Base-by-base conservation (phyloP, 441 rosid species). In the Euphorbia schlechtendalii region DNA sequence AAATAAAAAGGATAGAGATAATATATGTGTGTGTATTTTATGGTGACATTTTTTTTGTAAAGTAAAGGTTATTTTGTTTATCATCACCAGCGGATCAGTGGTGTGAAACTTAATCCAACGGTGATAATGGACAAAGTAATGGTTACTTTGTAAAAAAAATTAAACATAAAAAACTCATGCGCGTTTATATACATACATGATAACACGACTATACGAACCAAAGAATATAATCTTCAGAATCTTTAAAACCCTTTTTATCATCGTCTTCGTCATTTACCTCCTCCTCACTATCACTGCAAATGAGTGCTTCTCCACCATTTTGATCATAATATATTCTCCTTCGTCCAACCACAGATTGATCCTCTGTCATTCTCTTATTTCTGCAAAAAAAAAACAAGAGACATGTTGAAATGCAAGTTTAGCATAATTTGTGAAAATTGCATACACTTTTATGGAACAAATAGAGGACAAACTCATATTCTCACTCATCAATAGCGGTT, bases 321-420 rank as follows among this genome's bases (percentile, higher is more conserved):
- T 87, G 98, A 73, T 91, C 99, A 79, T 91, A 94, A 82, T 91
- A 91, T 41, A 94, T 94, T 75, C 99, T 89, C 84, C 99, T 82
- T 61, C 98, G 86, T 56, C 99, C 98, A 68, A 94, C 84, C 66
- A 94, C 98, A 13, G 98, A 94, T 69, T 91, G 98, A 78, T 91
- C 99, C 75, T 91, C 99, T 1, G 96, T 94, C 99, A 94, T 94
- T 83, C 99, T 91, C 68, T 94, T 98, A 73, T 94, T 94, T 83
- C 99, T 94, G 86, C 73, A 82, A 21, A 67, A 73, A 28, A 59
- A 32, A n/a, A n/a, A n/a, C n/a, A n/a, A n/a, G n/a, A n/a, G n/a
- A n/a, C n/a, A n/a, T n/a, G n/a, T n/a, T n/a, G n/a, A n/a, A n/a
- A n/a, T n/a, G n/a, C n/a, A 52, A 12, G 41, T 27, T 27, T 25